Percentiles rank a stretch among this genome's conserved stretches.
phyloP scores from a whole-genome alignment of 164 flowering plant species.

The Protea cynaroides region DNA sequence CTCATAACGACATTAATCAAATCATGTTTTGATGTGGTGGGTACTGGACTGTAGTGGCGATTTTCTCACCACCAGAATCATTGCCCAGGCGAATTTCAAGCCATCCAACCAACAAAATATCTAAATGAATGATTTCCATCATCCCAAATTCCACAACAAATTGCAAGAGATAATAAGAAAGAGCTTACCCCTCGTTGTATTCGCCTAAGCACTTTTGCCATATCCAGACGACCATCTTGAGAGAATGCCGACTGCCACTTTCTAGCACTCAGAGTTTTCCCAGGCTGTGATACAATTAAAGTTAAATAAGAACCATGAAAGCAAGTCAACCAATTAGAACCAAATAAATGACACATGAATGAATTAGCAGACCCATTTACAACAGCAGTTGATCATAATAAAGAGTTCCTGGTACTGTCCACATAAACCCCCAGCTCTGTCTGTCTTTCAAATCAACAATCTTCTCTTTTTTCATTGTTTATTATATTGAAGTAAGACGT shows the following conservation, averaged over 20 bases:
- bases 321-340: neutral
- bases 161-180: neutral
- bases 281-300: slow-evolving; percentile 35
- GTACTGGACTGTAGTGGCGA: no score
- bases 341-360: neutral
- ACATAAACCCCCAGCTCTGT: neutral
- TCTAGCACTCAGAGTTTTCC: slow-evolving; percentile 82
- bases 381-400: no score
- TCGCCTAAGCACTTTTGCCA: slow-evolving; percentile 71
- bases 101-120: neutral
- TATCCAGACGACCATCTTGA: slow-evolving; percentile 75
- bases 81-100: neutral
- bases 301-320: neutral
- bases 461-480: neutral
- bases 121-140: neutral
- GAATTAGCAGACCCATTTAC: neutral
- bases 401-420: neutral
- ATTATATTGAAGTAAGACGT: no score
- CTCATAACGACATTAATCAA: no score
- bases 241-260: slow-evolving; percentile 80
- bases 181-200: slow-evolving; percentile 79
- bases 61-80: no score
- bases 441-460: neutral
- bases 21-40: no score
- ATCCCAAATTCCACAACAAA: neutral